These are phyloP conservation scores for Glomus cerebriforme DNA, from an alignment of 192 early-diverging fungal species.

Conservation along the genomic window DNA sequence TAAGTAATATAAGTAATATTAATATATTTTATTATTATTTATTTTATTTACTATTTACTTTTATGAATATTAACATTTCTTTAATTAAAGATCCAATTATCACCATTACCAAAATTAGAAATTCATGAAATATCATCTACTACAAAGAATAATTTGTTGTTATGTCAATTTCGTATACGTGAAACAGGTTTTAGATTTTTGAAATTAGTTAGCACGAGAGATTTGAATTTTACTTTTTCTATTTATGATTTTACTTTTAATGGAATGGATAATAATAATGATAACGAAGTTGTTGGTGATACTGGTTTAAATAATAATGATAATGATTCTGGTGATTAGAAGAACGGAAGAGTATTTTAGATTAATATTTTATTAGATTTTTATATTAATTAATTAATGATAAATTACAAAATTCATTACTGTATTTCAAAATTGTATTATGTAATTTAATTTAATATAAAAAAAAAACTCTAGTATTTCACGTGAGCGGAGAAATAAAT, in stretches of 20 bases:
- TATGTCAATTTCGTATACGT: slow-evolving; percentile 30
- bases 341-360: too few species aligned
- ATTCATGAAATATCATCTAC: background rate
- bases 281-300: background rate
- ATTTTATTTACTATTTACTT: too few species aligned
- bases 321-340: background rate
- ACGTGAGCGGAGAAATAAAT: too few species aligned
- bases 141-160: slow-evolving; percentile 12
- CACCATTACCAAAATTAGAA: slow-evolving; percentile 10
- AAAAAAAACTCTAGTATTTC: too few species aligned
- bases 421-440: too few species aligned
- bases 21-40: too few species aligned
- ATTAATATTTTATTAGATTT: too few species aligned
- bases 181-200: slow-evolving; percentile 47
- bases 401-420: too few species aligned
- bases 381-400: too few species aligned
- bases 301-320: background rate
- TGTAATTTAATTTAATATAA: too few species aligned
- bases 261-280: slow-evolving; percentile 30
- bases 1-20: slow-evolving; percentile 19
- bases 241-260: slow-evolving; percentile 46
- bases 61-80: background rate
- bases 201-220: slow-evolving; percentile 36
- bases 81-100: background rate
- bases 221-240: slow-evolving; percentile 36